A percentile compares a stretch with the other conserved stretches of the same genome.
Evolutionary conservation across 2,329 filamentous ascomycete genomes (phyloP).

Genomic region (Pseudopyricularia javanii): DNA sequence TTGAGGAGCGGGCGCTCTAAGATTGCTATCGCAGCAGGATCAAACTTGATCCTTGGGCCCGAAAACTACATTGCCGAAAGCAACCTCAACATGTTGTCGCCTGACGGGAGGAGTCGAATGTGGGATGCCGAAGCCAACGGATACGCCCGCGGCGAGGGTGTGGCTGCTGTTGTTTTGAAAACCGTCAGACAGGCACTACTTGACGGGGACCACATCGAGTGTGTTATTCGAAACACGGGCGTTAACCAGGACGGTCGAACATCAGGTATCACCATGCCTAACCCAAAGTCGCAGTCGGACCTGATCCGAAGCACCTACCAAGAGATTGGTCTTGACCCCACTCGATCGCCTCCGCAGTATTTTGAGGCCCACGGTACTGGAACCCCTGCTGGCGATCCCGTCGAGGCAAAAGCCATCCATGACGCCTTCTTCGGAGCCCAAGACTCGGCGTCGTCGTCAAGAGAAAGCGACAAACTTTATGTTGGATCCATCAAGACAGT

Average conservation of each 20-base stretch:
- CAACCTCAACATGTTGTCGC: slow-evolving; percentile 7
- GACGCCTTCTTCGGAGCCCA: not conserved
- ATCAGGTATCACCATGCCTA: slow-evolving; percentile 45
- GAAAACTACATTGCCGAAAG: slow-evolving; percentile 7
- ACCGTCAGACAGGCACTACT: slow-evolving; percentile 37
- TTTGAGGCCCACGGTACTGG: slow-evolving; percentile 44
- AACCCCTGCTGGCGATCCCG: slow-evolving; percentile 39
- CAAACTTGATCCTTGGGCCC: slow-evolving; percentile 4
- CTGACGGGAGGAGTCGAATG: slow-evolving; percentile 3
- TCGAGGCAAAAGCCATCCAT: slow-evolving; percentile 31
- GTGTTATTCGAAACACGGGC: slow-evolving; percentile 35
- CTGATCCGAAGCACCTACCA: slow-evolving; percentile 17
- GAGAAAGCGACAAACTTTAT: slow-evolving; percentile 9
- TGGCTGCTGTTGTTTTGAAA: slow-evolving; percentile 43
- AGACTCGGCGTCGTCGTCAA: slow-evolving; percentile 6
- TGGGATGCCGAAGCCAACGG: slow-evolving; percentile 31
- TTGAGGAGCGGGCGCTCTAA: slow-evolving; percentile 31
- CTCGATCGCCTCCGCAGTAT: slow-evolving; percentile 12
- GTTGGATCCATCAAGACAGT: slow-evolving; percentile 25
- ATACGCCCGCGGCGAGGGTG: slow-evolving; percentile 49
- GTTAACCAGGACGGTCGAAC: slow-evolving; percentile 45
- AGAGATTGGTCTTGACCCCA: slow-evolving; percentile 25
- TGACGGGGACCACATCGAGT: slow-evolving; percentile 41
- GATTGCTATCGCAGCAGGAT: slow-evolving; percentile 27
- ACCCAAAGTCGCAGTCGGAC: slow-evolving; percentile 27